These are phyloP conservation scores for Ophiostoma triangulosporum DNA, from an alignment of 2,329 filamentous ascomycete genomes.

Conservation along the genomic window DNA sequence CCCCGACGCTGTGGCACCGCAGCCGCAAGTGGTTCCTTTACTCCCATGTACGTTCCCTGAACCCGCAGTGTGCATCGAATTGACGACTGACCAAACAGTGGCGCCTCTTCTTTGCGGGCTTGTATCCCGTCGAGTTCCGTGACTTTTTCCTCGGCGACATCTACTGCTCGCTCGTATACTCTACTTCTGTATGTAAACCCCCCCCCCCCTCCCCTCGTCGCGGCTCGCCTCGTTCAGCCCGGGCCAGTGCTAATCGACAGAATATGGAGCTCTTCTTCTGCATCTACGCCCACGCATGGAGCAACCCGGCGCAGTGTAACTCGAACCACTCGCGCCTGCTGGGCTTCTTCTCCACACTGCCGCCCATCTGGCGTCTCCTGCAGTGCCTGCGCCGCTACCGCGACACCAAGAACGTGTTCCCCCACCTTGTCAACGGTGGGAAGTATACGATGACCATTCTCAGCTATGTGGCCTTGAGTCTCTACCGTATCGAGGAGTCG, in stretches of 20 bases:
- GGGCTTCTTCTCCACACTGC: conserved; percentile 73
- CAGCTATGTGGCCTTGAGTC: conserved; percentile 61
- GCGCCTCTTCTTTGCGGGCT: conserved; percentile 68
- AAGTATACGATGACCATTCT: conserved; percentile 83
- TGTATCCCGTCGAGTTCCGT: conserved; percentile 84
- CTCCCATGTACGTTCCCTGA: conserved; percentile 62
- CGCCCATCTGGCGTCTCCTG: conserved; percentile 77
- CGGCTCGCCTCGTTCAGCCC: too few relatives aligned
- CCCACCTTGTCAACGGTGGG: conserved; percentile 80
- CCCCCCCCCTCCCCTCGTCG: too few relatives aligned
- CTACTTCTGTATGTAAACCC: conserved; percentile 66
- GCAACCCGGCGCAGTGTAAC: conserved; percentile 63
- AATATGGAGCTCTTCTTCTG: conserved; percentile 93
- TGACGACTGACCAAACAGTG: conserved; percentile 31
- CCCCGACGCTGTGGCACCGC: conserved; percentile 57
- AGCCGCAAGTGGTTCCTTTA: conserved; percentile 78
- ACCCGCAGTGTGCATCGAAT: neutral
- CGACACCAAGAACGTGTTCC: conserved; percentile 78
- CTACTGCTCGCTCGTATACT: conserved; percentile 90
- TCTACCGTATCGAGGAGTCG: conserved; percentile 63
- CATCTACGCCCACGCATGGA: conserved; percentile 70
- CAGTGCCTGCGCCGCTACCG: conserved; percentile 84
- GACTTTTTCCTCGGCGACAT: conserved; percentile 98
- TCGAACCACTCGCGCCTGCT: conserved; percentile 70
- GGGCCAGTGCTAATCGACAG: conserved; percentile 32